Evolutionary conservation across 2,329 filamentous ascomycete genomes (phyloP).

Genomic region (Teratosphaeria destructans): DNA sequence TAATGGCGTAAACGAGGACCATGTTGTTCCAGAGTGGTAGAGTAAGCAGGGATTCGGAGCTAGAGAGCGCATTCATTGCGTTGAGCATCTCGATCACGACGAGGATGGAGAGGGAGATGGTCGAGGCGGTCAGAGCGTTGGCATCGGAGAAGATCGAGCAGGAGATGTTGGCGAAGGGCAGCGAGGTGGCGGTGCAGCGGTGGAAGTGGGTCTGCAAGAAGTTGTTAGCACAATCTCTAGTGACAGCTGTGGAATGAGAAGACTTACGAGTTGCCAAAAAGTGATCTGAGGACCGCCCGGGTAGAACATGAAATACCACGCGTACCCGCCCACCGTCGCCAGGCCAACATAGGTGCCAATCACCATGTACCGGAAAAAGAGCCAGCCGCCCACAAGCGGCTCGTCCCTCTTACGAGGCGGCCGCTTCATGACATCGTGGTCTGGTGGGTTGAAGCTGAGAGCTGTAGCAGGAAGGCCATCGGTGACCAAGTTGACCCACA

Average conservation of each 20-base stretch:
- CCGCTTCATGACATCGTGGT: conserved; percentile 94
- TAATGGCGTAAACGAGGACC: conserved; percentile 93
- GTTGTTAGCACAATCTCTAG: conserved; percentile 4
- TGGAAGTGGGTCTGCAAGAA: conserved; percentile 66
- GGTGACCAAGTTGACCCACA: conserved; percentile 98
- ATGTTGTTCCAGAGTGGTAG: conserved; percentile 97
- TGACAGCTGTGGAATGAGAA: not conserved
- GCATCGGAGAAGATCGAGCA: conserved; percentile 85
- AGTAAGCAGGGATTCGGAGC: conserved; percentile 85
- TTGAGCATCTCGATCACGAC: conserved; percentile 99
- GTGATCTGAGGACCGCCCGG: conserved; percentile 77
- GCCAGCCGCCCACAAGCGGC: conserved; percentile 82
- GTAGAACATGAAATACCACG: conserved; percentile 99
- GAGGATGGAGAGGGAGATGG: conserved; percentile 78
- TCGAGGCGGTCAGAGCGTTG: conserved; percentile 81
- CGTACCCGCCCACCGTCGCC: conserved; percentile 91
- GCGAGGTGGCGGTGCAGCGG: conserved; percentile 52
- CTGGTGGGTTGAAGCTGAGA: conserved; percentile 95
- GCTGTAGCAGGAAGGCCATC: conserved; percentile 94
- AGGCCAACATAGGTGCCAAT: conserved; percentile 91
- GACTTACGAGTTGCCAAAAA: conserved; percentile 67
- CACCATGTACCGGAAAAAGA: conserved; percentile 95
- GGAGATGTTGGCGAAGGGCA: conserved; percentile 77
- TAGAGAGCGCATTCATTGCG: conserved; percentile 94
- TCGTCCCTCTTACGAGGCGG: conserved; percentile 87